Conservation (phyloP, 805 yeast species). For the Teunomyces lycoperdinae region DNA sequence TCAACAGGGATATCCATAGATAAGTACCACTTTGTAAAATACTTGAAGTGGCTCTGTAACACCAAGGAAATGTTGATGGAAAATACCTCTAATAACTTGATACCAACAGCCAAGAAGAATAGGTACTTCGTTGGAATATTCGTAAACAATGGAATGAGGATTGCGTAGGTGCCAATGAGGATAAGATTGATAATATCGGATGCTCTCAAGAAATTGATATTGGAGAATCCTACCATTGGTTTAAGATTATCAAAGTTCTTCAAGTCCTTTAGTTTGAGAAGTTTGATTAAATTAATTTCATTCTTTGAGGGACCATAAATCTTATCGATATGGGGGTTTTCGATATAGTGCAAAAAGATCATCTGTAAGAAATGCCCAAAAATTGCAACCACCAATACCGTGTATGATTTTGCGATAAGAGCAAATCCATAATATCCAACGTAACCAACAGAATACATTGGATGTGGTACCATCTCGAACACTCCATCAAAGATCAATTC, state of each 20-base stretch:
- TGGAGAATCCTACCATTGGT: slow-evolving; percentile 59
- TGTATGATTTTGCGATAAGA: slow-evolving; percentile 68
- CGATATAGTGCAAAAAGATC: slow-evolving; percentile 69
- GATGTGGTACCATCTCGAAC: slow-evolving; percentile 87
- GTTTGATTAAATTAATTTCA: slow-evolving; percentile 33
- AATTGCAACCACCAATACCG: slow-evolving; percentile 64
- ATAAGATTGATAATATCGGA: slow-evolving; percentile 55
- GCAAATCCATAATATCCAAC: slow-evolving; percentile 86
- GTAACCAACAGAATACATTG: slow-evolving; percentile 89
- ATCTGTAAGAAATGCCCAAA: slow-evolving; percentile 78
- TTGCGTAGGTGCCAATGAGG: slow-evolving; percentile 38
- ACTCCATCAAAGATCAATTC: slow-evolving; percentile 84
- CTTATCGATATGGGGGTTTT: slow-evolving; percentile 83
- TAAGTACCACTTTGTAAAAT: slow-evolving; percentile 63
- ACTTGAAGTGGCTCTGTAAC: slow-evolving; percentile 57
- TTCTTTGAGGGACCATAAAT: slow-evolving; percentile 57
- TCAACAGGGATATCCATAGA: slow-evolving; percentile 62
- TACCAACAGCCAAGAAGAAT: slow-evolving; percentile 40
- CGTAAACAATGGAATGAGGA: slow-evolving; percentile 41
- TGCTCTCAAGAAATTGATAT: slow-evolving; percentile 63
- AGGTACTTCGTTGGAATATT: slow-evolving; percentile 26
- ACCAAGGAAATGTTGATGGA: slow-evolving; percentile 51
- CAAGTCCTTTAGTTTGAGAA: slow-evolving; percentile 48
- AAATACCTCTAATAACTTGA: slow-evolving; percentile 51
- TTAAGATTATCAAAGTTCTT: slow-evolving; percentile 38